These are phyloP conservation scores for Leccinum variicolor DNA, from an alignment of 768 basidiomycete species.

Conservation along the genomic window DNA sequence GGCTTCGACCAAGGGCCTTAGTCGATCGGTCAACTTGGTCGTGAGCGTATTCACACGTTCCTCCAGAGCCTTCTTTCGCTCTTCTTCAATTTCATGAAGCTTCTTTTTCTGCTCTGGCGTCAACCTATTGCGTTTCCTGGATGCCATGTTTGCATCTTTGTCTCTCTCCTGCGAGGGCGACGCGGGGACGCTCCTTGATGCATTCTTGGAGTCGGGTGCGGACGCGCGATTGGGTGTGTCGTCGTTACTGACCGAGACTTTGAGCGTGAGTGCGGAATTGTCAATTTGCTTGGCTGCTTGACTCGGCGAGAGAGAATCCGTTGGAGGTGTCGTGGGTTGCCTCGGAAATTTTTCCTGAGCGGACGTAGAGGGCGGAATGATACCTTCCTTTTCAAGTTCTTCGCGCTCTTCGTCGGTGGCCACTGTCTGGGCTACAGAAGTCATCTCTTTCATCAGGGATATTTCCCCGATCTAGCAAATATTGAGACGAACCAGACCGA, in stretches of 20 bases:
- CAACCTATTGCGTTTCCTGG: constrained; percentile 46
- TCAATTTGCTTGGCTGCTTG: constrained; percentile 8
- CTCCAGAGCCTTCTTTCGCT: constrained; percentile 76
- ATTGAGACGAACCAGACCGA: not conserved
- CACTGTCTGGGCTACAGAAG: constrained; percentile 77
- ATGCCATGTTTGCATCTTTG: constrained; percentile 31
- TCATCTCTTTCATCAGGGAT: constrained; percentile 92
- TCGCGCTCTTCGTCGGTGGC: constrained; percentile 92
- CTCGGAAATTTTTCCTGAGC: constrained; percentile 12
- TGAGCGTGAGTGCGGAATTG: constrained; percentile 16
- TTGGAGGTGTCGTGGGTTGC: constrained; percentile 18
- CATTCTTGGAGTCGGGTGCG: constrained; percentile 16
- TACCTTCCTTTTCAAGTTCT: constrained; percentile 75
- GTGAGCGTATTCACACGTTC: constrained; percentile 73
- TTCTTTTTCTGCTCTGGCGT: constrained; percentile 84
- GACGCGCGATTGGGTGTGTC: constrained; percentile 14
- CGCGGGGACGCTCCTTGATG: constrained; percentile 21
- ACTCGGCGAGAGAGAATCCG: constrained; percentile 6
- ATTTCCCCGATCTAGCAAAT: constrained; percentile 87
- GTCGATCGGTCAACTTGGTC: constrained; percentile 75
- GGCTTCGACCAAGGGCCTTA: constrained; percentile 90
- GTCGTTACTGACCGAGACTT: constrained; percentile 18
- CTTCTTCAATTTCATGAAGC: constrained; percentile 76
- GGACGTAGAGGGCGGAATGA: constrained; percentile 20
- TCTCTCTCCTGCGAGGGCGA: constrained; percentile 34